Percentiles rank a stretch among this genome's conserved stretches.
These are phyloP conservation scores for Paxillus involutus DNA, from an alignment of 768 basidiomycete genomes.

Conservation along the genomic window DNA sequence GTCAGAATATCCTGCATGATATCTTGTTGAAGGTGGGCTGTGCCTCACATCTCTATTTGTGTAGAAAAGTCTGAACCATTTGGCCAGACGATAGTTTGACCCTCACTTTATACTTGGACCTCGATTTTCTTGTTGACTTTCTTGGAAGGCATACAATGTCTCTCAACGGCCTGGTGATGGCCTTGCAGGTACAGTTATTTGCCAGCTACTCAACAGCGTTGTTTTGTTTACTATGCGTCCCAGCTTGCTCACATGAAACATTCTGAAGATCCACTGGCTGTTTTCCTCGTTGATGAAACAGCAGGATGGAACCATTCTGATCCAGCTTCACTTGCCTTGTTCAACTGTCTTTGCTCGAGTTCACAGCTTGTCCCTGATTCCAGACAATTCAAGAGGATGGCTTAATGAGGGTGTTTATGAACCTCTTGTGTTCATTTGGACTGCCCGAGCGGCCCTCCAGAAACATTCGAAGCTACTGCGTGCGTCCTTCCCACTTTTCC, in stretches of 20 bases:
- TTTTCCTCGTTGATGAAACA: constrained; percentile 20
- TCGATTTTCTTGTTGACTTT: constrained; percentile 60
- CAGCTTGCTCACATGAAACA: constrained; percentile 72
- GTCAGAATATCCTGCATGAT: constrained; percentile 47
- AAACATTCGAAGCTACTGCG: constrained; percentile 35
- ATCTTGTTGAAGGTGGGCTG: constrained; percentile 51
- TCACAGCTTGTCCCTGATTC: constrained; percentile 16
- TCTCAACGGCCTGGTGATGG: constrained; percentile 53
- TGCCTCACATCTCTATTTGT: background rate
- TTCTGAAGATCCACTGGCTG: constrained; percentile 59
- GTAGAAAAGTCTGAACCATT: background rate
- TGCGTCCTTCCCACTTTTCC: too few relatives aligned
- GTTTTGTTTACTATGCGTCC: background rate
- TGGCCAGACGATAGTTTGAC: constrained; percentile 60
- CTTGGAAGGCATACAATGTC: constrained; percentile 56
- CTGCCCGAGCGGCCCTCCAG: constrained; percentile 38
- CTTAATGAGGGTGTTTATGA: constrained; percentile 23
- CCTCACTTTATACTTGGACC: constrained; percentile 66
- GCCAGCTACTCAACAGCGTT: background rate
- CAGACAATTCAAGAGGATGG: constrained; percentile 25
- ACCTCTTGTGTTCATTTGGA: constrained; percentile 35
- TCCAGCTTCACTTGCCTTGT: constrained; percentile 30
- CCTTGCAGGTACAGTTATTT: constrained; percentile 54
- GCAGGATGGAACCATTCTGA: constrained; percentile 11
- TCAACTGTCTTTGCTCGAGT: constrained; percentile 40